These are phyloP conservation scores for Plasmodium fragile DNA, from an alignment of 169 alveolate species.

Conservation along the genomic window DNA sequence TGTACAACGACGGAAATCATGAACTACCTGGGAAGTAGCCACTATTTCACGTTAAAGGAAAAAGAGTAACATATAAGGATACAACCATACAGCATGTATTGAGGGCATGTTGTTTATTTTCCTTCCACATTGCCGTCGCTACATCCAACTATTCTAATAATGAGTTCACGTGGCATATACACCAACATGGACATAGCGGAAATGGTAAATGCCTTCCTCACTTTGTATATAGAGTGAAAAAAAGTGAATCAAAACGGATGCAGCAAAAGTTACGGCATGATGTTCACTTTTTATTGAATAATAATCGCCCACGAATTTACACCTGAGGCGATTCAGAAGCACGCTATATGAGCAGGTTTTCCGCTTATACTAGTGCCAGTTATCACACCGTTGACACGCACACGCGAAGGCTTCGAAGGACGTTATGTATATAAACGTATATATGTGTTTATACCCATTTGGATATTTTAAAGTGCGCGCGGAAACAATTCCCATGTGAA, in stretches of 20 bases:
- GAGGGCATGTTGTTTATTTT: background rate
- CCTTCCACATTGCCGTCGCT: background rate
- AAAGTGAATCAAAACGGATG: background rate
- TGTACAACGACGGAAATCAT: background rate
- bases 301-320: background rate
- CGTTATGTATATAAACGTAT: background rate
- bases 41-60: background rate
- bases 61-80: background rate
- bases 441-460: background rate
- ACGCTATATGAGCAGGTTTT: background rate
- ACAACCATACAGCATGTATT: background rate
- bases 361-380: background rate
- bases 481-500: background rate
- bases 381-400: background rate
- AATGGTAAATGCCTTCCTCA: background rate
- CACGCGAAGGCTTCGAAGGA: background rate
- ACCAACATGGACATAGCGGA: background rate
- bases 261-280: background rate
- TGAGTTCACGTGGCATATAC: background rate
- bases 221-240: background rate
- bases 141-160: background rate
- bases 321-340: background rate
- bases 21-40: background rate
- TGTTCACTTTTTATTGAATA: background rate
- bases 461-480: background rate